Evolutionary conservation across 2,329 filamentous ascomycete genomes (phyloP), one percentile per base, ranked within the genome.

Genomic region (Stemphylium beticola): DNA sequence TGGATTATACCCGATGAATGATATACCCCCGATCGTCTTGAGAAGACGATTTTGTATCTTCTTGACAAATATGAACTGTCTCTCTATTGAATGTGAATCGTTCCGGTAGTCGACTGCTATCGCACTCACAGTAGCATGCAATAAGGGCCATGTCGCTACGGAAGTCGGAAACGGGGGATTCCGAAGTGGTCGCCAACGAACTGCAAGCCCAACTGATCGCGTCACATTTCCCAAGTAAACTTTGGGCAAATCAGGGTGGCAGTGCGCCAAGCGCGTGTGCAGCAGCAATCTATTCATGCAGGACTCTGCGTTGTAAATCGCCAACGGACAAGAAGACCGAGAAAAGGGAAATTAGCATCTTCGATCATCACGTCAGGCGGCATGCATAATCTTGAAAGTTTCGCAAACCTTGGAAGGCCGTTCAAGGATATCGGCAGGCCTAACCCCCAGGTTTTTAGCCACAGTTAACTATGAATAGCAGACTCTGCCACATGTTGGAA

Each of bases 361-460:
- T 15, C 33, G 14, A 36, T 17, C n/a, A 17, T 36, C n/a, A 36
- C 33, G 17, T 36, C 33, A 36, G 33, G 4, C n/a, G 17, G 7
- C 37, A 4, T 14, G 37, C 17, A 39, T 22, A 11, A 39, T 22
- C 11, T 39, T 22, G 22, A 22, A 18, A 22, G 37, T 22, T 39
- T 39, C 3, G 37, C 14, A 39, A 39, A 22, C 37, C 37, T 18
- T 15, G 37, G 37, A 18, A 39, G 22, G 18, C 37, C 10, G 4
- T 39, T 22, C 11, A 39, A 39, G 37, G 37, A 39, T 39, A 14
- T 7, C 5, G 29, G n/a, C 26, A 12, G 26, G 20, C 12, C 36
- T 32, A 29, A 34, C 24, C 42, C 45, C 50, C 45, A 14, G 20
- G 34, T 14, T 42, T 37, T 43, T 36, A 54, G 50, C 54, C 54